These are phyloP conservation scores for Pholiota molesta DNA, from an alignment of 768 basidiomycete genomes.

Conservation along the genomic window DNA sequence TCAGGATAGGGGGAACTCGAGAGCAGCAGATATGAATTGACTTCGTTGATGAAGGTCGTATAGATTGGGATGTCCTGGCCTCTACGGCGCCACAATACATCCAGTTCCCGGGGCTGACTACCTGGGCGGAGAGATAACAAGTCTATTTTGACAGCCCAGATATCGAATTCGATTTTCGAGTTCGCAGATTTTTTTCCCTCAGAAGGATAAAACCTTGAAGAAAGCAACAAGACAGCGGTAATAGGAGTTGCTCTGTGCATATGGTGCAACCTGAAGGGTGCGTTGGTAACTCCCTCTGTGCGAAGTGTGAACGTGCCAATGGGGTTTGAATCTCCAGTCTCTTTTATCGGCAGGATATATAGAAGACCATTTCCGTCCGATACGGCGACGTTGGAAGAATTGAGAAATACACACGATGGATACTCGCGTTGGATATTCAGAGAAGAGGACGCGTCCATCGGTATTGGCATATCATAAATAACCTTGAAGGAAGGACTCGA, in stretches of 20 bases:
- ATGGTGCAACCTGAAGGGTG: constrained; percentile 48
- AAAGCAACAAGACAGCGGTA: constrained; percentile 52
- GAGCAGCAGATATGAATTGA: constrained; percentile 55
- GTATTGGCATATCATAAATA: constrained; percentile 62
- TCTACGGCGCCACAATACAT: constrained; percentile 69
- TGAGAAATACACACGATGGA: constrained; percentile 67
- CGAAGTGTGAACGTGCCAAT: constrained; percentile 58
- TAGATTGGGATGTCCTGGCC: constrained; percentile 74
- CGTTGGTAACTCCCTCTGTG: constrained; percentile 39
- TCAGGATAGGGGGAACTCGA: constrained; percentile 60
- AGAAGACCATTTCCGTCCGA: constrained; percentile 74
- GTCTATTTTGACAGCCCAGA: constrained; percentile 62
- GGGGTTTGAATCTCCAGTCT: constrained; percentile 41
- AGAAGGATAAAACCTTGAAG: constrained; percentile 53
- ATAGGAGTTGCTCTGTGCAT: constrained; percentile 40
- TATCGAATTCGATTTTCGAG: constrained; percentile 53
- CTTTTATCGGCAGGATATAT: constrained; percentile 56
- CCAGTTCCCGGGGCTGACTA: constrained; percentile 39
- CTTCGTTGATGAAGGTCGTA: constrained; percentile 46
- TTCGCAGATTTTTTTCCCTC: constrained; percentile 19
- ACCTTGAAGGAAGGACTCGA: constrained; percentile 53
- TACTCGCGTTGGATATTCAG: constrained; percentile 63
- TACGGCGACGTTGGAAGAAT: constrained; percentile 50
- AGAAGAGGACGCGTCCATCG: constrained; percentile 44
- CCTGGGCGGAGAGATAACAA: constrained; percentile 38